These are phyloP conservation scores for Saccharomyces jurei DNA, from an alignment of 805 yeast species.

Conservation along the genomic window DNA sequence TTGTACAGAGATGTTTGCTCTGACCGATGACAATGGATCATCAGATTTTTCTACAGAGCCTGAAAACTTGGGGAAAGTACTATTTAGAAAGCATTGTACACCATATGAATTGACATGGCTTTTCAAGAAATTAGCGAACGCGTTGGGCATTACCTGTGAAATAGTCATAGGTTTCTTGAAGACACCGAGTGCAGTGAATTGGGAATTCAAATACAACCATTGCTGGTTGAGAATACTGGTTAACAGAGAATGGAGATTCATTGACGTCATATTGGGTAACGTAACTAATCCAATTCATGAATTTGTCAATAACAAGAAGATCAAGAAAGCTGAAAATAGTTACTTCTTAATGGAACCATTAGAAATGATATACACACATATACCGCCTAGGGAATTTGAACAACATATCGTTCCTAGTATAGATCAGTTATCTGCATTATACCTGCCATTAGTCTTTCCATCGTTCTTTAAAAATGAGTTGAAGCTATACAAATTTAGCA, in stretches of 20 bases:
- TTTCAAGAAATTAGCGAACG: slow-evolving; percentile 62
- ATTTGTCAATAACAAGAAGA: slow-evolving; percentile 29
- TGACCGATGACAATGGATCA: slow-evolving; percentile 33
- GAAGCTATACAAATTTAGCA: slow-evolving; percentile 59
- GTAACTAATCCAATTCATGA: slow-evolving; percentile 44
- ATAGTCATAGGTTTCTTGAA: slow-evolving; percentile 78
- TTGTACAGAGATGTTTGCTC: slow-evolving; percentile 50
- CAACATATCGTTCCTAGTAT: slow-evolving; percentile 85
- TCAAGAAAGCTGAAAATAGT: slow-evolving; percentile 36
- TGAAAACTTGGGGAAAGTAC: slow-evolving; percentile 37
- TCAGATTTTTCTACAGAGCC: slow-evolving; percentile 32
- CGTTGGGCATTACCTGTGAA: slow-evolving; percentile 65
- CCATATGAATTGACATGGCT: slow-evolving; percentile 69
- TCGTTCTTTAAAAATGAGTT: slow-evolving; percentile 59
- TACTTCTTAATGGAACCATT: slow-evolving; percentile 77
- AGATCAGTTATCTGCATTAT: slow-evolving; percentile 66
- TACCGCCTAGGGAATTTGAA: slow-evolving; percentile 68
- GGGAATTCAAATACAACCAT: slow-evolving; percentile 55
- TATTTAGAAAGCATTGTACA: slow-evolving; percentile 46
- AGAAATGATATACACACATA: slow-evolving; percentile 72
- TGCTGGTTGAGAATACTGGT: slow-evolving; percentile 79
- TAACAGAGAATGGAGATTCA: slow-evolving; percentile 68
- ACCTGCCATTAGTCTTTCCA: slow-evolving; percentile 82
- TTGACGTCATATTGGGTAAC: slow-evolving; percentile 67
- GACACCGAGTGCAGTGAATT: slow-evolving; percentile 54